Base-by-base conservation (phyloP, 257 asterid species). In the Primulina tabacum region DNA sequence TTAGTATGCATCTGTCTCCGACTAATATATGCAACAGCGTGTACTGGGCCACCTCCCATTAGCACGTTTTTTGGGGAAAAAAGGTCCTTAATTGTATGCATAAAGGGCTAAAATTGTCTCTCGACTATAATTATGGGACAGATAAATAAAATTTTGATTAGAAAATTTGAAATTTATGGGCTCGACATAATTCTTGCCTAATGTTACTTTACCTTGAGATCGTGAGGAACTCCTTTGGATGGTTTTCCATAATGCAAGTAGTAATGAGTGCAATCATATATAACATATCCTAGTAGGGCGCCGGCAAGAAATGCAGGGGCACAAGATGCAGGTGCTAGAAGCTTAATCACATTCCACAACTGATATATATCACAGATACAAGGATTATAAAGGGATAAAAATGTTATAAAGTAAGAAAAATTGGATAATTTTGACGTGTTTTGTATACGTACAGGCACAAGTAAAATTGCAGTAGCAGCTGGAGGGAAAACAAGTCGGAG, bases 211-310 rank as follows among this genome's bases (percentile, higher is more conserved):
- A 88, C 97, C 97, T 85, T 90, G 75, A 90, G 86, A 28, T 77
- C 61, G 67, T 81, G 82, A 59, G 90, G 38, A 37, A 84, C 67
- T 30, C 89, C 92, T 64, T 73, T 69, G 32, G 72, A 14, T 75
- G 96, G 95, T 68, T 90, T 86, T 37, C 92, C 96, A 29, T 90
- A 81, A 81, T 90, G 97, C 62, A 90, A 71, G 77, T 89, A 85
- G 81, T 90, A 90, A 69, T 90, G 97, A 18, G 92, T 87, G 82
- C 91, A 84, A 71, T 90, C 96, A 70, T 90, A 90, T 76, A 87
- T 72, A 40, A 87, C 77, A 68, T 90, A 90, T 63, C 97, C 97
- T 65, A 90, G 74, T 84, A 90, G 78, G 24, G 65, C 79, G 35
- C 97, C 97, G 52, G 86, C 97, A 62, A 79, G 64, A 58, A 85